Base-by-base conservation (phyloP, 257 asterid species). In the Ilex asprella region DNA sequence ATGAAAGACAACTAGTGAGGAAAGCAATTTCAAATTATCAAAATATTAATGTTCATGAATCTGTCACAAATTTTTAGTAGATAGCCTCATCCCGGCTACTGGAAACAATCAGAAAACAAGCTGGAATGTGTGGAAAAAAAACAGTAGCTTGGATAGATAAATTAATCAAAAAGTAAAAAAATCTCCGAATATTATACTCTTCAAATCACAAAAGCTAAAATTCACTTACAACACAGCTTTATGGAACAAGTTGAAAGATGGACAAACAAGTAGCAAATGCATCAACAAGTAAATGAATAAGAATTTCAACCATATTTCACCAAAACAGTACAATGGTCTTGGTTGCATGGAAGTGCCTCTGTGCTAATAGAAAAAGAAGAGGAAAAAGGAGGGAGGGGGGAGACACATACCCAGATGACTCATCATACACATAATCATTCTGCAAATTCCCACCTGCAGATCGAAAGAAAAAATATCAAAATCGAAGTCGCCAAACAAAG, bases 371-470 rank as follows among this genome's bases (percentile, higher is more conserved):
- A 5, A 16, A 56, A 56, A 62, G n/a, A 61, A 55, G 56, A 55
- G 67, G 62, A 55, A 29, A 52, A 9, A 62, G 56, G 31, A 51
- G 13, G 16, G 50, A 59, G 13, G 6, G 49, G 1, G 47, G 31
- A 35, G 41, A 30, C 39, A 7, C 10, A 65, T 89, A 92, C 94
- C 99, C 99, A 56, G 95, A 75, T 59, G 96, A 67, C 32, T 93
- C 96, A 63, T 93, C 99, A 39, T 77, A 89, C 35, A 75, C 83
- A 65, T 76, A 93, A 75, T 89, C 99, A 43, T 67, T 76, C 67
- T 81, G 91, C 72, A 66, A 57, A 63, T 62, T 81, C n/a, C 84
- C 79, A 76, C 85, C 98, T 91, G 88, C 79, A 68, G 69, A 55
- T 61, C 64, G 61, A 62, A 78, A 41, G 57, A 27, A 62, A 58